A percentile compares a stretch with the other conserved stretches of the same genome.
Evolutionary conservation across 164 flowering plant genomes (phyloP).

Genomic region (Liquidambar formosana): DNA sequence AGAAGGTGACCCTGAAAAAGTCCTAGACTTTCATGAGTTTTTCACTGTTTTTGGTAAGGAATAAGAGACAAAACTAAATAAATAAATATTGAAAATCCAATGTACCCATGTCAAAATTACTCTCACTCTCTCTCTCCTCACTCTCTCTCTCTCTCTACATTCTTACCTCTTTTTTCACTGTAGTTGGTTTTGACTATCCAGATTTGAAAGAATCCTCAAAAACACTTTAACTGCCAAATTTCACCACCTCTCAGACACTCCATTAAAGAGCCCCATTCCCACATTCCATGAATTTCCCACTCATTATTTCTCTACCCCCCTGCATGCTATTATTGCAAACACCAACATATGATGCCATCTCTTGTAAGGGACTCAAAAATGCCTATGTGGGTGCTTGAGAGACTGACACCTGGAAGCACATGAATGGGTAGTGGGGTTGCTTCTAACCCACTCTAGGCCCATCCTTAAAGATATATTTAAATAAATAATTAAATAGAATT

Average conservation of each 20-base stretch:
- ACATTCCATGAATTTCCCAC: conserved; percentile 28
- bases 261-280: conserved; percentile 13
- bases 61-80: conserved; percentile 24
- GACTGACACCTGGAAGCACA: conserved; percentile 27
- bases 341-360: conserved; percentile 27
- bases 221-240: conserved; percentile 25
- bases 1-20: conserved; percentile 42
- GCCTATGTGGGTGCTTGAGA: conserved; percentile 18
- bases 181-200: conserved; percentile 13
- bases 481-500: neutral
- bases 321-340: conserved; percentile 37
- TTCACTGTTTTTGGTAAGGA: conserved; percentile 46
- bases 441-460: conserved; percentile 37
- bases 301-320: conserved; percentile 11
- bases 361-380: conserved; percentile 41
- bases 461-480: conserved; percentile 4
- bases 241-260: conserved; percentile 19
- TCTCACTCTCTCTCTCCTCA: neutral
- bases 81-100: conserved; percentile 18
- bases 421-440: conserved; percentile 31
- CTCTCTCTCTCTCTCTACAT: conserved; percentile 5
- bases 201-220: conserved; percentile 10
- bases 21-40: conserved; percentile 46
- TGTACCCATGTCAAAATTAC: conserved; percentile 6
- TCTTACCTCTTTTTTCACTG: conserved; percentile 9